Conservation (phyloP, 1,284 basidiomycete genomes). For the Cutaneotrichosporon cyanovorans region DNA sequence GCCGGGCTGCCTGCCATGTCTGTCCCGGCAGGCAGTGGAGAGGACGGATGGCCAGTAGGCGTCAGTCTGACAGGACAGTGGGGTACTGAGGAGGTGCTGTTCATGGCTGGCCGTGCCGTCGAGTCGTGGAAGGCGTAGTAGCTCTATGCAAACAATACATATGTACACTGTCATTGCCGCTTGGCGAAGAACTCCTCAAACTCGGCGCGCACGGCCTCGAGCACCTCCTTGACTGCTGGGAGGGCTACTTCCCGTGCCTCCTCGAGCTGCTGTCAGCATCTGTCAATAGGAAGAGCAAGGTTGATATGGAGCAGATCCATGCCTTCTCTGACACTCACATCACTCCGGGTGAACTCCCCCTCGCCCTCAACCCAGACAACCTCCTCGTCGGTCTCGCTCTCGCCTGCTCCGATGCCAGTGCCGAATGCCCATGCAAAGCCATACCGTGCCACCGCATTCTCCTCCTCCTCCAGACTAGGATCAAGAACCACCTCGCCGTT, state of each 20-base stretch:
- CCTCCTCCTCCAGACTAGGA: conserved; percentile 57
- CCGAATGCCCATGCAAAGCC: conserved; percentile 49
- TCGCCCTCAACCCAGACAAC: conserved; percentile 46
- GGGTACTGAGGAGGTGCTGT: conserved; percentile 67
- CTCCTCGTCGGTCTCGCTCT: conserved; percentile 49
- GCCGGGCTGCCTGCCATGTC: conserved; percentile 78
- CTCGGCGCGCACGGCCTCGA: conserved; percentile 9
- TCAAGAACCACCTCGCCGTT: conserved; percentile 58
- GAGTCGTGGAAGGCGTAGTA: conserved; percentile 23
- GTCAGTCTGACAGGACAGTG: conserved; percentile 81
- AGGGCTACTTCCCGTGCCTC: conserved; percentile 20
- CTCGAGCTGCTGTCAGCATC: conserved; percentile 23
- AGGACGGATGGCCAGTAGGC: conserved; percentile 76
- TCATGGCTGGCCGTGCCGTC: conserved; percentile 50
- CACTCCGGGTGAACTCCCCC: conserved; percentile 32
- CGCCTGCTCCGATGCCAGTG: conserved; percentile 37
- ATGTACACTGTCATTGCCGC: background rate
- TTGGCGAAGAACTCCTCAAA: conserved; percentile 5
- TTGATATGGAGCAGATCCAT: no score
- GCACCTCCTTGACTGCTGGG: conserved; percentile 20
- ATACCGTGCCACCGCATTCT: conserved; percentile 55
- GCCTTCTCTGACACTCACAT: conserved; percentile 19
- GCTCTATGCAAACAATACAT: conserved; percentile 1
- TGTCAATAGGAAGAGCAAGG: no score
- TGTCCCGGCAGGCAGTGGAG: conserved; percentile 54